Evolutionary conservation across 2,329 filamentous ascomycete genomes (phyloP).

Genomic region (Dendrostoma leiphaemia): DNA sequence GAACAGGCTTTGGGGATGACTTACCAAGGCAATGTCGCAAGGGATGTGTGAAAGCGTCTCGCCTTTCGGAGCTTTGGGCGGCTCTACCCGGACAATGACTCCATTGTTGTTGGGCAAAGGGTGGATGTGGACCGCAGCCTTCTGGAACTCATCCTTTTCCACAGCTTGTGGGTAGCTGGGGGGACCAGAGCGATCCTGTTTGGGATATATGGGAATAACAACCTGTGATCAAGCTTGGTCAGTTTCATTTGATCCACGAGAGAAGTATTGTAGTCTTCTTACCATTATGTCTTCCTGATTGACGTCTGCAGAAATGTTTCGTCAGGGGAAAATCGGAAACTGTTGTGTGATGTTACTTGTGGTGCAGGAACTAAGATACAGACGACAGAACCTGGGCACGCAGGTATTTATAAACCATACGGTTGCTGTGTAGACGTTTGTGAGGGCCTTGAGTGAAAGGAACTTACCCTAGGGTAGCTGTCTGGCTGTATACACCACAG

Average conservation of each 20-base stretch:
- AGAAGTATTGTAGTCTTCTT: background rate
- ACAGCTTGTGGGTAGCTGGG: background rate
- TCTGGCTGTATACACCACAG: no score
- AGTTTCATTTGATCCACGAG: background rate
- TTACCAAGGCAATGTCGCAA: conserved; percentile 60
- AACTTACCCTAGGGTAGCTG: no score
- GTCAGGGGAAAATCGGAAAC: no score
- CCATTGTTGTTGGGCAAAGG: conserved; percentile 36
- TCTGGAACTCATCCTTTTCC: background rate
- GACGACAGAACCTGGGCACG: no score
- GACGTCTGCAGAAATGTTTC: background rate
- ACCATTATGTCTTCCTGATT: background rate
- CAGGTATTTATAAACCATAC: no score
- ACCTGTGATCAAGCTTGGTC: background rate
- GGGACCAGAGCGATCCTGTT: background rate
- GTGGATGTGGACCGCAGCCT: conserved; percentile 32
- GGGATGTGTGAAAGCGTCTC: conserved; percentile 38
- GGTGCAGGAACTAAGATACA: background rate
- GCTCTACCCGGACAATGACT: conserved; percentile 44
- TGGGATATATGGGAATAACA: background rate
- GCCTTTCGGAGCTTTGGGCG: conserved; percentile 35
- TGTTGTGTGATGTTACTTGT: background rate
- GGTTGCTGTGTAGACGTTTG: no score
- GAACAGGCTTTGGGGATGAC: no score
- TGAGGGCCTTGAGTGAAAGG: no score